phyloP scores from a whole-genome alignment of 78 protist species.

The Speleostelium caveatum region DNA sequence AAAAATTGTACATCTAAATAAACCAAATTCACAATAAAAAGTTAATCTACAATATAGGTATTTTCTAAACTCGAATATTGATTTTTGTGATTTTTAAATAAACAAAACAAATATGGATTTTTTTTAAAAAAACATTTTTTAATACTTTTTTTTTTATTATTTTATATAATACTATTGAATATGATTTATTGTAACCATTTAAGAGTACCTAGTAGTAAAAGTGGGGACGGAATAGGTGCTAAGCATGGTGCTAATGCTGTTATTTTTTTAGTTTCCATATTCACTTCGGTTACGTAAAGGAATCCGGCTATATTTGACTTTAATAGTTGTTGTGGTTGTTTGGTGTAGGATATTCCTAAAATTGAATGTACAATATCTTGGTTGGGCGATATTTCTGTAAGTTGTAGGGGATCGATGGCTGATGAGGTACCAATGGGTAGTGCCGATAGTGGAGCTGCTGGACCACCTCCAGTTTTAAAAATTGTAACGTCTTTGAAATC shows the following conservation, averaged over 20 bases:
- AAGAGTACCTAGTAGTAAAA: conserved; percentile 54
- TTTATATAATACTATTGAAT: too few relatives aligned
- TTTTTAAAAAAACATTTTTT: too few relatives aligned
- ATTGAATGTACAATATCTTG: conserved; percentile 59
- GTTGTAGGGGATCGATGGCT: conserved; percentile 23
- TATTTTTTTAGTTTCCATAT: conserved; percentile 72
- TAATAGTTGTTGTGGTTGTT: conserved; percentile 17
- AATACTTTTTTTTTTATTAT: too few relatives aligned
- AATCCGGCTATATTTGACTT: conserved; percentile 78
- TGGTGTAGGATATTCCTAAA: conserved; percentile 67
- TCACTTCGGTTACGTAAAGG: conserved; percentile 72
- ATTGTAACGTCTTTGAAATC: conserved; percentile 67
- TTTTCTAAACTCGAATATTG: too few relatives aligned
- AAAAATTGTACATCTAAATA: too few relatives aligned
- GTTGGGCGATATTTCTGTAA: conserved; percentile 40
- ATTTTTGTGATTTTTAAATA: too few relatives aligned
- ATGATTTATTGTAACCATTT: conserved; percentile 62
- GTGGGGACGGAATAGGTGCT: conserved; percentile 69
- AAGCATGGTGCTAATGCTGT: conserved; percentile 80
- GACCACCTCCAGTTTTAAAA: conserved; percentile 78
- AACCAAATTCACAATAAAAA: too few relatives aligned
- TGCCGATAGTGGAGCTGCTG: conserved; percentile 37
- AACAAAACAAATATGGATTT: too few relatives aligned
- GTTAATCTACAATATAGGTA: too few relatives aligned
- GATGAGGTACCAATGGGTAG: conserved; percentile 42